Evolutionary conservation across 805 yeast species (phyloP), one percentile per base, ranked within the genome.

Genomic region (Candida ficus): DNA sequence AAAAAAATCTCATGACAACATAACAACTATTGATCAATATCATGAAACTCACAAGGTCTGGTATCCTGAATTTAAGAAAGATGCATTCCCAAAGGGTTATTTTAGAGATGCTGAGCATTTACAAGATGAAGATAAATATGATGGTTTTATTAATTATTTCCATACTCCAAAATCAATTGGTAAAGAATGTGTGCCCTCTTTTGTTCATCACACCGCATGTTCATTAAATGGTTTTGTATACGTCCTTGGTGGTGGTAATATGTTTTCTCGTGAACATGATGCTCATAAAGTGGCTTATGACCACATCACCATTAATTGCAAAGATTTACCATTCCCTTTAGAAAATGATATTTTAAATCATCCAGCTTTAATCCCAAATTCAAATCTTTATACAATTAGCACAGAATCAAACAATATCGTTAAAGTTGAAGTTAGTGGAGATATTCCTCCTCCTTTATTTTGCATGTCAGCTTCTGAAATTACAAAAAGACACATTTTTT

Each of bases 401-500:
- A 43, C 68, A 0, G 64, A 65, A 6, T 68, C 81, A 1, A 61
- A 61, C 37, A 56, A 68, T 8, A 39, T 71, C 7, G 47, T 50
- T 5, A 56, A 54, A 58, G 61, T 67, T 53, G 35, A 52, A 43
- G 19, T 60, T 6, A 37, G 48, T 2, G 75, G 73, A 3, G 70
- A 68, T 33, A 52, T 66, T 5, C 88, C 89, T 0, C 72, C 75
- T 4, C 71, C 80, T 3, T 51, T 81, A 16, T 53, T 74, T 33
- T 70, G 76, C 40, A 62, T 77, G 56, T 52, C 68, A 6, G 68
- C 74, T 14, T 65, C 76, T 8, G 66, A 61, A 40, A 61, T 83
- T 5, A 73, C 84, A 5, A 64, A 69, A n/a, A 60, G 76, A 28
- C 80, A 80, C 50, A 67, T 78, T 13, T 69, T 82, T 47, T 70